Conservation (phyloP, 805 yeast species). For the Candida easanensis region DNA sequence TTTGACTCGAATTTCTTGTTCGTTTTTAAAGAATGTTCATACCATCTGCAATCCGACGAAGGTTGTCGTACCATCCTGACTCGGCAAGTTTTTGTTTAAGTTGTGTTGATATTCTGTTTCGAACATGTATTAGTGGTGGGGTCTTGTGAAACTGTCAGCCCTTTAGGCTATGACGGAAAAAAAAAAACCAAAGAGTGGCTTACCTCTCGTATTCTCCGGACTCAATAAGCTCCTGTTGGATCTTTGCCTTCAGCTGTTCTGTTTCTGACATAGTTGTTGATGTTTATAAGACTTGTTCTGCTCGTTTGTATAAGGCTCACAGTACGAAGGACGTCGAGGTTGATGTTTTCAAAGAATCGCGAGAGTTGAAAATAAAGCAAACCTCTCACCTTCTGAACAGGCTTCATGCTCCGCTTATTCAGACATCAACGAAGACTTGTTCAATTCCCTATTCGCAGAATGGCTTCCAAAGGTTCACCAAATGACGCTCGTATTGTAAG, state of each 20-base stretch:
- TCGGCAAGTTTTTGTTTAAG: constrained; percentile 65
- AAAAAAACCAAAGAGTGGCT: too few species aligned
- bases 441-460: constrained; percentile 3
- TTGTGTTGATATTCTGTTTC: constrained; percentile 54
- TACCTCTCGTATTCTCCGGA: constrained; percentile 71
- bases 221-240: constrained; percentile 66
- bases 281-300: too few species aligned
- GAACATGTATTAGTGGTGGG: too few species aligned
- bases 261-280: constrained; percentile 13
- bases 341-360: too few species aligned
- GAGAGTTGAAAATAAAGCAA: too few species aligned
- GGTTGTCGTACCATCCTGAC: constrained; percentile 84
- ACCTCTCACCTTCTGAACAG: too few species aligned
- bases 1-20: background rate
- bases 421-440: background rate
- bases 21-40: too few species aligned
- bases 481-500: constrained; percentile 33
- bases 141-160: too few species aligned
- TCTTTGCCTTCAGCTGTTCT: constrained; percentile 47
- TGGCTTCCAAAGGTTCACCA: constrained; percentile 33
- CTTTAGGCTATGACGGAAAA: too few species aligned
- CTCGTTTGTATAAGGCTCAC: too few species aligned
- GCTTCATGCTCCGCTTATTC: background rate
- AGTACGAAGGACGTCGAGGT: too few species aligned
- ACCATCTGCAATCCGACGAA: constrained; percentile 58